These are phyloP conservation scores for Dipteronia sinensis DNA, from an alignment of 345 rosid genomes.

Conservation along the genomic window DNA sequence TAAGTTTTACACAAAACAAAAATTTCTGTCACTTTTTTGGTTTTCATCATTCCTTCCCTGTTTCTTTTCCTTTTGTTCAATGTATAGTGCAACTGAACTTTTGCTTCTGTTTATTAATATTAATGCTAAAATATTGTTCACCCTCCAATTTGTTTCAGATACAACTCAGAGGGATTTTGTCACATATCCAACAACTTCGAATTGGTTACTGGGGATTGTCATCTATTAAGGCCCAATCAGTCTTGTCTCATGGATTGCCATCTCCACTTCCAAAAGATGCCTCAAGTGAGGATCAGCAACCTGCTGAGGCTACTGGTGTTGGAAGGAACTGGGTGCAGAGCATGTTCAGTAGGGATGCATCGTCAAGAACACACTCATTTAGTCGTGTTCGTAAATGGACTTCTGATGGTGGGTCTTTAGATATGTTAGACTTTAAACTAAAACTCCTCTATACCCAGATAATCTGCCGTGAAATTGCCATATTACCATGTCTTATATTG, in stretches of 20 bases:
- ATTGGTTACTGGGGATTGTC: slow-evolving; percentile 92
- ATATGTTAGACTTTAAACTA: slow-evolving; percentile 26
- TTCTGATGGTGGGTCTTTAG: slow-evolving; percentile 74
- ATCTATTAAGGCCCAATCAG: slow-evolving; percentile 59
- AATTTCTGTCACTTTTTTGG: background rate
- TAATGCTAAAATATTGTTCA: background rate
- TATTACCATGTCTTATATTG: slow-evolving; percentile 7
- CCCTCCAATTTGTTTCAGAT: slow-evolving; percentile 53
- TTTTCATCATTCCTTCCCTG: background rate
- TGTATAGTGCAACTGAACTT: background rate
- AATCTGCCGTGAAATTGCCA: background rate
- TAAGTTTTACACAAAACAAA: background rate
- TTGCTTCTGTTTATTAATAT: background rate
- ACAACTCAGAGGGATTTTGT: slow-evolving; percentile 89
- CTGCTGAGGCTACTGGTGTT: slow-evolving; percentile 88
- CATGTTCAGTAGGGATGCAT: slow-evolving; percentile 93
- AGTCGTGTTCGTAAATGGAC: slow-evolving; percentile 80
- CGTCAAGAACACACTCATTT: slow-evolving; percentile 73
- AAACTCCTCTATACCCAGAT: background rate
- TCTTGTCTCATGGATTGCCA: slow-evolving; percentile 66
- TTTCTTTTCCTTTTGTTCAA: background rate
- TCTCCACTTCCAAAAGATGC: slow-evolving; percentile 88
- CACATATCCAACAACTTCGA: slow-evolving; percentile 94
- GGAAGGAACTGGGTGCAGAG: slow-evolving; percentile 99
- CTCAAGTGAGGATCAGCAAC: slow-evolving; percentile 72